These are phyloP conservation scores for Dioscorea dumetorum DNA, from an alignment of 106 monocot species.

Conservation along the genomic window DNA sequence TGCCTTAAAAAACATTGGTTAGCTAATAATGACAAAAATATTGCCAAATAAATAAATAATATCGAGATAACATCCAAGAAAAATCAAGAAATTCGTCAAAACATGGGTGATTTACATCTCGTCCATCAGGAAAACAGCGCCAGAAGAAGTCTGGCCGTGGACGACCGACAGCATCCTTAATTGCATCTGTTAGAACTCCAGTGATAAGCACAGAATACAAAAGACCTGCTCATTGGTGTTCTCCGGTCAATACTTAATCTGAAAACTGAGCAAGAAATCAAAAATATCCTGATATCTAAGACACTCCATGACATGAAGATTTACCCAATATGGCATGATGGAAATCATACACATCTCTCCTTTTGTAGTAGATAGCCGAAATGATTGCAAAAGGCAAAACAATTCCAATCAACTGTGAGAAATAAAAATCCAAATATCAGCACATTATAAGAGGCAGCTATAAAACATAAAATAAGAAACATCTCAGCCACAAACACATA, in stretches of 20 bases:
- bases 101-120: not conserved
- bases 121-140: constrained; percentile 24
- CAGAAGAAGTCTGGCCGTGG: constrained; percentile 24
- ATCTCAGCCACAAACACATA: not conserved
- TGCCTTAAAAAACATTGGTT: too few species aligned
- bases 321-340: constrained; percentile 19
- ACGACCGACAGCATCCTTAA: constrained; percentile 24
- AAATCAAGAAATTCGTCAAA: not conserved
- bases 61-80: not conserved
- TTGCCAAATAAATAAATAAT: too few species aligned
- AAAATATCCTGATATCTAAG: not conserved
- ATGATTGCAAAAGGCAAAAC: constrained; percentile 14
- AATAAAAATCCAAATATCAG: not conserved
- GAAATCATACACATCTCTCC: constrained; percentile 18
- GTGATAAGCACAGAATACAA: constrained; percentile 11
- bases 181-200: constrained; percentile 21
- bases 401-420: constrained; percentile 14
- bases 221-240: not conserved
- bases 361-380: constrained; percentile 12
- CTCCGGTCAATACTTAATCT: too few species aligned
- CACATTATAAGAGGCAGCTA: not conserved
- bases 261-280: too few species aligned
- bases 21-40: too few species aligned
- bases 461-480: not conserved
- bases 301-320: not conserved